Evolutionary conservation across 352 stramenopile genomes (phyloP), one percentile per base, ranked within the genome.

Genomic region (Phytopythium helicoides): DNA sequence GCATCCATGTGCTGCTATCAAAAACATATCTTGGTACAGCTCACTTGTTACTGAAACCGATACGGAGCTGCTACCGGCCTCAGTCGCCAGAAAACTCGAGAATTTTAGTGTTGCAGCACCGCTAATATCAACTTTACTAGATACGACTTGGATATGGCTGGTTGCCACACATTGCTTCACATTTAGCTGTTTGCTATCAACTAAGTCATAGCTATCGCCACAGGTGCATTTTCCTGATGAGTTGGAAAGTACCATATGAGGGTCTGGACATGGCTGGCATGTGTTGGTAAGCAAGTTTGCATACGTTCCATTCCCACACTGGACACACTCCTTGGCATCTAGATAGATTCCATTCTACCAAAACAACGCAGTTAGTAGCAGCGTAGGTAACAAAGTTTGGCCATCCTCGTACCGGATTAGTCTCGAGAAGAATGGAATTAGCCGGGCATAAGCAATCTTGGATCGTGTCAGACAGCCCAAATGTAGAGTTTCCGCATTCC

Each of bases 11-110:
- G 81, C 78, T 7, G 83, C 76, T 31, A 80, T 56, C 31, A 80
- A 51, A 54, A 91, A 96, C 8, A 86, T 70, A 52, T 97, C 91
- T 40, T 90, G 64, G 11, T 96, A 76, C 1, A 96, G 56, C 25
- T 74, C 76, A 23, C 81, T 88, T 16, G 60, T 47, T n/a, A 85
- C 52, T 0, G 63, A 63, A 6, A 87, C 56, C 3, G 53, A 42
- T 0, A 58, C 66, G 16, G 42, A 54, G 21, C 40, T 76, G 35
- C 22, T 71, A 10, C 52, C 59, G 1, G 62, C 64, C 55, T 85
- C 72, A 16, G 67, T 61, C 14, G 52, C 34, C 18, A 56, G 35
- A 42, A 87, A 86, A 49, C 66, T 68, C 1, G 65, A 76, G 40
- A 75, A 87, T 42, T 37, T 59, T 19, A 82, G 62, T 18, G 56